phyloP scores from a whole-genome alignment of 1,139 yeast genomes.

The Arxiozyma telluris region DNA sequence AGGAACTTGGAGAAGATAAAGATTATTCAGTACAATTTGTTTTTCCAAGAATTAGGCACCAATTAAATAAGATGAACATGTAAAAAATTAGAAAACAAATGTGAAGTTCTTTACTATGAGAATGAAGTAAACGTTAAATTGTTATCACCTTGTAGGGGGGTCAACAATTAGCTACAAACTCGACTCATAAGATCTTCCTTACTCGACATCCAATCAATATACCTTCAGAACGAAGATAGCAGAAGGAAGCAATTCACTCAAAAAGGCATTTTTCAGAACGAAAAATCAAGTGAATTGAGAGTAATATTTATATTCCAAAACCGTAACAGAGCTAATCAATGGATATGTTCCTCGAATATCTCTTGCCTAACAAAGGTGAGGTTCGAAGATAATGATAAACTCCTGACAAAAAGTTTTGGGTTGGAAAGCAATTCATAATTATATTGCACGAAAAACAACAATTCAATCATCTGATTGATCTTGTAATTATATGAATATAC shows the following conservation, averaged over 20 bases:
- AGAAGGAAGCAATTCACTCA: conserved; percentile 1
- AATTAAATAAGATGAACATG: no score
- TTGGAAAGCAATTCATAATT: neutral
- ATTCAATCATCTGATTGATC: conserved; percentile 1
- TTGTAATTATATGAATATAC: neutral
- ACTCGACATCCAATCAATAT: neutral
- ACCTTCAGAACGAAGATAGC: conserved; percentile 2
- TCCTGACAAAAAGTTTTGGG: conserved; percentile 2
- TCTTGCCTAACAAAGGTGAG: neutral
- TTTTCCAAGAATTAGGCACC: no score
- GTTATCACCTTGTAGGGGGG: neutral
- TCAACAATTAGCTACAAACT: neutral
- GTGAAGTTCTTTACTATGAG: conserved; percentile 4
- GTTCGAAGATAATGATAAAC: neutral
- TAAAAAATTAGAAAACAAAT: neutral
- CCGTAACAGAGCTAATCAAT: neutral
- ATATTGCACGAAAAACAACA: neutral
- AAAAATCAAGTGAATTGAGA: conserved; percentile 1
- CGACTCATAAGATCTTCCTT: conserved; percentile 2
- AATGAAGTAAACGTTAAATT: neutral
- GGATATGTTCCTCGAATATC: neutral
- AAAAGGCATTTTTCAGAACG: conserved; percentile 1
- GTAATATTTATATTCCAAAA: conserved; percentile 2
- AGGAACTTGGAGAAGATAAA: no score
- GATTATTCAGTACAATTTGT: no score